A percentile compares a stretch with the other conserved stretches of the same genome.
These are phyloP conservation scores for Saussurea involucrata DNA, from an alignment of 129 eudicot species.

Conservation along the genomic window DNA sequence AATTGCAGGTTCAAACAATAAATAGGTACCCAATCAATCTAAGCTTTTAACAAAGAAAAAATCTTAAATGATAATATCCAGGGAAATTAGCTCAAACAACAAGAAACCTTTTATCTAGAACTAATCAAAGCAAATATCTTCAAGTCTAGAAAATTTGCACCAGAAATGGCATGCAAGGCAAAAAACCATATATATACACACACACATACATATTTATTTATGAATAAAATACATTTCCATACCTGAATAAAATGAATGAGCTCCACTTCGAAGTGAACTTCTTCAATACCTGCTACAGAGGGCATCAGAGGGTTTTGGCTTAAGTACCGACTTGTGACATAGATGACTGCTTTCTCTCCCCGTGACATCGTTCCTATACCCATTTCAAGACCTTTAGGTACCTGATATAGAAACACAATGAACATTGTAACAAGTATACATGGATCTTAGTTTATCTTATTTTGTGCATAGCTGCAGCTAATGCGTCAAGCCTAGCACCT, in stretches of 20 bases:
- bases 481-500: neutral
- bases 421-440: neutral
- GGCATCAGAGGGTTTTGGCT: slow-evolving; percentile 62
- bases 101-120: neutral
- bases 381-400: slow-evolving; percentile 97
- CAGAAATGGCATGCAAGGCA: neutral
- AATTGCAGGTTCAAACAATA: neutral
- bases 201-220: neutral
- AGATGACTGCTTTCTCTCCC: slow-evolving; percentile 83
- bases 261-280: slow-evolving; percentile 94
- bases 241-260: slow-evolving; percentile 98
- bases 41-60: neutral
- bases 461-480: slow-evolving; percentile 1
- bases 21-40: neutral
- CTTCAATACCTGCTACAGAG: slow-evolving; percentile 48
- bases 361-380: slow-evolving; percentile 96
- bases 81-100: neutral
- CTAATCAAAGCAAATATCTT: neutral
- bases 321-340: slow-evolving; percentile 62
- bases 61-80: neutral
- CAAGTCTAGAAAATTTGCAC: neutral
- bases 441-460: neutral
- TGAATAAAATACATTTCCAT: neutral
- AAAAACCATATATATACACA: neutral
- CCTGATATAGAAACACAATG: slow-evolving; percentile 33